These are phyloP conservation scores for Globisporangium cylindrosporum DNA, from an alignment of 352 stramenopile species.

Conservation along the genomic window DNA sequence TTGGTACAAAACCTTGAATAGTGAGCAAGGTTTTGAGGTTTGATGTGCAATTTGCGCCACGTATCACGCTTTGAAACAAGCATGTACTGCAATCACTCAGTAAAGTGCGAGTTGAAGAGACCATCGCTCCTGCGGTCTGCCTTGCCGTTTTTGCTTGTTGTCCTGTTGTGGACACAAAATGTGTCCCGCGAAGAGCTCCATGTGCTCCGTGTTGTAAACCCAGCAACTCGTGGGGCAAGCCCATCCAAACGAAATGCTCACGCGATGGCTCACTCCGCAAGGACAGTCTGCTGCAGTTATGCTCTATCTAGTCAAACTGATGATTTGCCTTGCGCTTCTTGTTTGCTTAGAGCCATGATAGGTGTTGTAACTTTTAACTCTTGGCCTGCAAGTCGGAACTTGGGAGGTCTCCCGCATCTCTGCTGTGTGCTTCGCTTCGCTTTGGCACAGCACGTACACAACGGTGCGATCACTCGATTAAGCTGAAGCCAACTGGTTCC, in stretches of 20 bases:
- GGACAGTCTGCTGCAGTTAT: background rate
- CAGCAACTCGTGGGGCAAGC: background rate
- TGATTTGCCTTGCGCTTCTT: background rate
- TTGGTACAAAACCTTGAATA: background rate
- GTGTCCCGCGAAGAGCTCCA: background rate
- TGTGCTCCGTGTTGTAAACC: background rate
- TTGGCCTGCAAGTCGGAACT: background rate
- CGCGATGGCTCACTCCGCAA: background rate
- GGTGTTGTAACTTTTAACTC: background rate
- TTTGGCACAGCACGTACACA: background rate
- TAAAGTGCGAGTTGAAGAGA: constrained; percentile 6
- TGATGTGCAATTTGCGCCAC: constrained; percentile 2
- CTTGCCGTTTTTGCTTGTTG: background rate
- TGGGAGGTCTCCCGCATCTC: background rate
- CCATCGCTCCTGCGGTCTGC: background rate
- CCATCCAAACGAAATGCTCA: background rate
- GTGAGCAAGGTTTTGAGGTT: background rate
- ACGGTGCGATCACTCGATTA: background rate
- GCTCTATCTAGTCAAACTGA: background rate
- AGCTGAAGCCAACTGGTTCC: background rate
- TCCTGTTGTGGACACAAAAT: constrained; percentile 5
- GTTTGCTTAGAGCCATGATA: background rate
- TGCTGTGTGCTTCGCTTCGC: background rate
- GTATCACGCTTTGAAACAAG: background rate
- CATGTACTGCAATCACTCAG: background rate